These are phyloP conservation scores for Arctium lappa DNA, from an alignment of 129 eudicot species.

Conservation along the genomic window DNA sequence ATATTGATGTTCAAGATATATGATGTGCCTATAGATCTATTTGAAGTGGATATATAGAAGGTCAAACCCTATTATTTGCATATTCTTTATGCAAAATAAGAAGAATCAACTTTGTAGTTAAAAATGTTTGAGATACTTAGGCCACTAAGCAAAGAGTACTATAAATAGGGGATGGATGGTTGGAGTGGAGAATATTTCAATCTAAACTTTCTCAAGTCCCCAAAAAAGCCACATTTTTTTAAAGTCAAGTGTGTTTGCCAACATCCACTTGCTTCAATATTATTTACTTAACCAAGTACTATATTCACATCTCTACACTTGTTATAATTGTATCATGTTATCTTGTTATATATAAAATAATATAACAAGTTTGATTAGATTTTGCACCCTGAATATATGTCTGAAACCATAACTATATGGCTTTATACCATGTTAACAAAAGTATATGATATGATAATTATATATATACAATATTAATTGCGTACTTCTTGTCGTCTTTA, in stretches of 20 bases:
- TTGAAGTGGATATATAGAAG: background rate
- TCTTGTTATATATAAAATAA: background rate
- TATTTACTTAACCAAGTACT: background rate
- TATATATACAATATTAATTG: background rate
- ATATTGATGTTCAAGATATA: background rate
- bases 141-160: background rate
- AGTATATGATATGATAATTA: background rate
- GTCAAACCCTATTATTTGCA: background rate
- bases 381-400: background rate
- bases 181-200: background rate
- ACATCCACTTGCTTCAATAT: background rate
- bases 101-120: background rate
- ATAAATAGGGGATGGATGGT: background rate
- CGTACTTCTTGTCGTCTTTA: background rate
- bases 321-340: background rate
- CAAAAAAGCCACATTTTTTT: background rate
- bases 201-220: background rate
- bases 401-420: background rate
- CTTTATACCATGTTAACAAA: background rate
- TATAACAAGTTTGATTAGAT: background rate
- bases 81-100: background rate
- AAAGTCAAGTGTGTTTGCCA: background rate
- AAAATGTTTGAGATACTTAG: background rate
- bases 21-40: background rate
- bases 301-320: background rate